phyloP scores from a whole-genome alignment of 2,329 filamentous ascomycete genomes.

The Xylariaceae sp. region DNA sequence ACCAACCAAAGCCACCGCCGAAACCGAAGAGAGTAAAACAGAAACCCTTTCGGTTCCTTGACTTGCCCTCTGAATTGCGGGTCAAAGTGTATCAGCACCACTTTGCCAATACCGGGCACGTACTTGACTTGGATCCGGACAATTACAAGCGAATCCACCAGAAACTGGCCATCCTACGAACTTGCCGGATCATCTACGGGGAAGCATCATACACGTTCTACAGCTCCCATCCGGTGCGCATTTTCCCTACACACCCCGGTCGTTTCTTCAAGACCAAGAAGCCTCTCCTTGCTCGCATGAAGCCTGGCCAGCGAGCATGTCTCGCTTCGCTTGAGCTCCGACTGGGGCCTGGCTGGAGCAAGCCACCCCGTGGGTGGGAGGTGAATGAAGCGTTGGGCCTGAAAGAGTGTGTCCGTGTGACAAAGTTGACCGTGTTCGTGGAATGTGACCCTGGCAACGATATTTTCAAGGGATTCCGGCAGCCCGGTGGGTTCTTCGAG shows the following conservation, averaged over 20 bases:
- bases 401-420: constrained; percentile 53
- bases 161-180: constrained; percentile 55
- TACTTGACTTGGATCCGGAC: constrained; percentile 61
- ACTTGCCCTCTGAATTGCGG: constrained; percentile 64
- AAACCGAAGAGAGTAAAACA: constrained; percentile 32
- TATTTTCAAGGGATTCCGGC: constrained; percentile 62
- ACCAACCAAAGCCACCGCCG: constrained; percentile 2
- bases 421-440: constrained; percentile 60
- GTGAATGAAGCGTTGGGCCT: constrained; percentile 62
- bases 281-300: constrained; percentile 63
- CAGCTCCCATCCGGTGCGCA: constrained; percentile 53
- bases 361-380: constrained; percentile 65
- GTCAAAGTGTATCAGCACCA: constrained; percentile 62
- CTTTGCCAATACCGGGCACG: constrained; percentile 47
- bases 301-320: constrained; percentile 51
- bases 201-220: constrained; percentile 65
- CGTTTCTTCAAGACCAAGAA: constrained; percentile 68
- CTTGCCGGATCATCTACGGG: constrained; percentile 53
- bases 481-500: constrained; percentile 64
- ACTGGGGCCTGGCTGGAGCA: constrained; percentile 66
- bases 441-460: constrained; percentile 66
- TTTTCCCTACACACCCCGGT: constrained; percentile 61
- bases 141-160: constrained; percentile 59
- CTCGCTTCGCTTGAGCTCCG: constrained; percentile 64
- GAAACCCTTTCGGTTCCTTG: constrained; percentile 58